Evolutionary conservation across 1,284 basidiomycete species (phyloP), one percentile per base, ranked within the genome.

Genomic region (Trichosporon sp.): DNA sequence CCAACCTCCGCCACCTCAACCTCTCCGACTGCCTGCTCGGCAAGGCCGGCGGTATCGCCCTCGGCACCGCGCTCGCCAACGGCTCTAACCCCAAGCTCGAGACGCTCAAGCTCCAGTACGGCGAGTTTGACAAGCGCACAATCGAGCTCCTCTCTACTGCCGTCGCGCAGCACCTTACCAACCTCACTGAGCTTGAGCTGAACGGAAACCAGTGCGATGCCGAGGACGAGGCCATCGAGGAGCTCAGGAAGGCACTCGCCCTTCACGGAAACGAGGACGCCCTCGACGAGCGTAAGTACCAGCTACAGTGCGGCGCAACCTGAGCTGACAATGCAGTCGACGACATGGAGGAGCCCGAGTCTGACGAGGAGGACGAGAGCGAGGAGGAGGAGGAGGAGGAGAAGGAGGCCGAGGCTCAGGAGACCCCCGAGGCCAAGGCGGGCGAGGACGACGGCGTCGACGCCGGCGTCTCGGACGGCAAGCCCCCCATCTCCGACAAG

Each of bases 11-110:
- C 56, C 86, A 85, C 23, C 87, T 99, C 71, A 92, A 98, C 79
- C 83, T 99, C 40, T 94, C 91, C 11, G 95, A 99, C 80, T 96
- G 94, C 73, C 86, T 97, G 34, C 84, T 98, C 36, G 88, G 90
- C 29, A 81, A 82, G 4, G 81, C 82, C 29, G 86, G 86, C 2
- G 83, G 84, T 7, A 83, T 90, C 62, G 78, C 92, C 21, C 81
- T 87, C 64, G 85, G 85, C 27, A 84, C 89, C n/a, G 84, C 85
- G 0, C 82, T 86, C 36, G 68, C 70, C 1, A 63, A 69, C 23
- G 92, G 92, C 4, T 86, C 86, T 49, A 92, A 91, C 77, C 84
- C 84, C 23, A 86, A 87, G 71, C 82, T 97, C 57, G 85, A 88
- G 72, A 54, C 84, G 11, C 83, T 97, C 60, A 88, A 89, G 73